Evolutionary conservation across 106 monocot genomes (phyloP), one percentile per base, ranked within the genome.

Genomic region (Platanthera zijinensis): DNA sequence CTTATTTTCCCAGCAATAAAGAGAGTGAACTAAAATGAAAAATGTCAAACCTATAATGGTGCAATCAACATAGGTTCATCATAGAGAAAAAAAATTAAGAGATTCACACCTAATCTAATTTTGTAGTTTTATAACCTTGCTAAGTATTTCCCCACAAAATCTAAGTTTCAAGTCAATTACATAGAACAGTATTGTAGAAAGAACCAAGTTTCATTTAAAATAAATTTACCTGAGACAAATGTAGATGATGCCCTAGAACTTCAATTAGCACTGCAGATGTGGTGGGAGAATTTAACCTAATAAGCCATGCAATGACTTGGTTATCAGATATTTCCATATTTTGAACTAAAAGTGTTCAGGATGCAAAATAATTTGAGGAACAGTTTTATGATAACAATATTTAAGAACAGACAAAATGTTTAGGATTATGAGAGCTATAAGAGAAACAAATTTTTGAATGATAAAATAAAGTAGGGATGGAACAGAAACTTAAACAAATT

Each of bases 211-310:
- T 12, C n/a, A 47, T 7, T 7, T 70, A 6, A 70, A 46, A 46
- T 6, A 48, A 8, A 8, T 70, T 71, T 74, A 89, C 91, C 91
- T 95, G 95, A 69, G 95, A 85, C 59, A 96, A 78, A 47, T 89
- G 89, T 57, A 96, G 82, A 9, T 68, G 85, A 78, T 96, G 91
- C 28, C 96, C 93, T 52, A 96, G 78, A 77, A 87, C 75, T 18
- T 96, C 93, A 75, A 96, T 70, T 52, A 51, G 75, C 70, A 93
- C 79, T 62, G 84, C 84, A 1, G 91, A 93, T 63, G 96, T 91
- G 80, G 83, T 81, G 11, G 93, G 90, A 57, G 87, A 93, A 86
- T 96, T 96, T 77, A 93, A 91, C 82, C 96, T 96, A 73, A 8
- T 62, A 78, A 72, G 18, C 57, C 63, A 80, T 73, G 62, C 8